Conservation (phyloP, 1,284 basidiomycete species). For the Cutaneotrichosporon spelunceum region DNA sequence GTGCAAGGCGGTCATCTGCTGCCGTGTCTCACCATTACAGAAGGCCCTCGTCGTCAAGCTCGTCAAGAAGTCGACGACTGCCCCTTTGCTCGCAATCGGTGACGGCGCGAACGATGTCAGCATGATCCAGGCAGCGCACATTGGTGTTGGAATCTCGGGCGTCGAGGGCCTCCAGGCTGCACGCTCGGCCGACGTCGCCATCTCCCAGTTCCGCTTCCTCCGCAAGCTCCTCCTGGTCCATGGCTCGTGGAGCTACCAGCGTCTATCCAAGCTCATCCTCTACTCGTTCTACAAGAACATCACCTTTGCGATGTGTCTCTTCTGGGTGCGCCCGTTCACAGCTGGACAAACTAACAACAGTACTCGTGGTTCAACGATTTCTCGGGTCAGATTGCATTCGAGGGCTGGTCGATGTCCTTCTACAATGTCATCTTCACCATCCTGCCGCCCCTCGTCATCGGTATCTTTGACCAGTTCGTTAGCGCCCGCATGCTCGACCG, state of each 20-base stretch:
- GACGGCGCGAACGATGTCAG: conserved; percentile 62
- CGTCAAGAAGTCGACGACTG: conserved; percentile 91
- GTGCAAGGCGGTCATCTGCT: conserved; percentile 63
- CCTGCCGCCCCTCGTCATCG: conserved; percentile 93
- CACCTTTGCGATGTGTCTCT: conserved; percentile 93
- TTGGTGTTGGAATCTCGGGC: conserved; percentile 94
- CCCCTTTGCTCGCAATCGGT: conserved; percentile 88
- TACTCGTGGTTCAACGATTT: conserved; percentile 99
- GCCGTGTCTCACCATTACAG: conserved; percentile 92
- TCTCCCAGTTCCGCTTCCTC: conserved; percentile 95
- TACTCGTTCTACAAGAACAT: conserved; percentile 98
- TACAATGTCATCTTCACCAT: conserved; percentile 94
- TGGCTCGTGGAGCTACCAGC: conserved; percentile 96
- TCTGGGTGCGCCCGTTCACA: conserved; percentile 66
- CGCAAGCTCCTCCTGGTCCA: conserved; percentile 96
- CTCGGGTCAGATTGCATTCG: conserved; percentile 96
- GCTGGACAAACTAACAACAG: conserved; percentile 53
- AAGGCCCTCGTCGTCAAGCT: conserved; percentile 98
- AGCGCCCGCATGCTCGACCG: conserved; percentile 93
- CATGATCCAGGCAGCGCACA: conserved; percentile 63
- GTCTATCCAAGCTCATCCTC: conserved; percentile 90
- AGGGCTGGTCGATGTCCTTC: conserved; percentile 95
- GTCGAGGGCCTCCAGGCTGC: conserved; percentile 99
- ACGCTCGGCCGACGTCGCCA: conserved; percentile 91
- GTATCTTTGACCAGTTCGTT: conserved; percentile 96